Base-by-base conservation (phyloP, 768 basidiomycete species). In the Trametes elegans region DNA sequence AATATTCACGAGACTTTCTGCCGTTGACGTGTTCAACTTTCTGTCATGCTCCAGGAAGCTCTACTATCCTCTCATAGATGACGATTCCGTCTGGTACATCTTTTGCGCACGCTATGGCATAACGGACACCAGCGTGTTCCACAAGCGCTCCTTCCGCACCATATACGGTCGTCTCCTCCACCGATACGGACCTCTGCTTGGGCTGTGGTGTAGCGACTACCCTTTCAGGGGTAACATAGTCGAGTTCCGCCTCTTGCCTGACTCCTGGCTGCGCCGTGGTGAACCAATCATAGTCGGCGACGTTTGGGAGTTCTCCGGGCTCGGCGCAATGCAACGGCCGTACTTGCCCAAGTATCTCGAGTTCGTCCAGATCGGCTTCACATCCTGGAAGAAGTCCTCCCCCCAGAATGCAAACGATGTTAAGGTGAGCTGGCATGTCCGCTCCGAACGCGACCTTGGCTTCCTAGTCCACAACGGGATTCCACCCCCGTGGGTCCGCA, bases 141-240 rank as follows among this genome's bases (percentile, higher is more conserved):
- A 42, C 28, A 43, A 32, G 5, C 47, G 53, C 8, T 53, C 61
- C 14, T 66, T 54, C 39, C 49, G 47, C 26, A 56, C 38, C 34
- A 53, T 64, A 49, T 66, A 62, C 50, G 55, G 60, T 6, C 43
- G 34, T 18, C 49, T 63, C 9, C 55, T 66, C 4, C 59, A 66
- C 34, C 48, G 27, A 21, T 66, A 62, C 44, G 62, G 64, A 1
- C 48, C 64, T n/a, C 49, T 66, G 3, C 53, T 66, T 1, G 64
- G 64, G 1, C 36, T 62, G 10, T 66, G 64, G 64, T 63, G 62
- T n/a, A 63, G 62, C 50, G 64, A 66, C 27, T 57, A 61, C 23
- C 64, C 62, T 1, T 66, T 52, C 45, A 26, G 28, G 10, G 64
- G 64, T 1, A 59, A 54, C 47, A 42, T 66, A 34, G 38, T 66